These are phyloP conservation scores for Tetracladium maxilliforme DNA, from an alignment of 2,329 filamentous ascomycete species.

Conservation along the genomic window DNA sequence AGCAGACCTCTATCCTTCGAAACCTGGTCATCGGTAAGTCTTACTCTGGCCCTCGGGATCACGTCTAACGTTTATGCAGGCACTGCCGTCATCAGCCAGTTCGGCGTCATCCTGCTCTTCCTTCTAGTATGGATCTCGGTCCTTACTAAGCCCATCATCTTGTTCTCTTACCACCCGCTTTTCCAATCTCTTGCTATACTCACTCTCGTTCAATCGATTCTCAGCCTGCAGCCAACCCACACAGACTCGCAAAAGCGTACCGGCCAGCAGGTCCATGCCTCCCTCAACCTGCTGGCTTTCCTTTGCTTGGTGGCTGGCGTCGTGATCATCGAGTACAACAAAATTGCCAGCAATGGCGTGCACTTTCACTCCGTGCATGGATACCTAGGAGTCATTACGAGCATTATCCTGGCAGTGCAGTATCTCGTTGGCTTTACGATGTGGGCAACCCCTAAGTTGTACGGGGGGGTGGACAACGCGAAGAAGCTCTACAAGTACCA, in stretches of 20 bases:
- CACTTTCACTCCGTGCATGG: conserved; percentile 76
- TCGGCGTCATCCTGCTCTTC: conserved; percentile 60
- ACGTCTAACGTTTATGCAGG: conserved; percentile 32
- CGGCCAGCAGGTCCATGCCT: conserved; percentile 48
- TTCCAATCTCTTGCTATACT: conserved; percentile 53
- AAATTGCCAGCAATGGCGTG: conserved; percentile 46
- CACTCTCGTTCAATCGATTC: conserved; percentile 62
- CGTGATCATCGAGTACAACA: conserved; percentile 70
- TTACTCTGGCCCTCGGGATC: neutral
- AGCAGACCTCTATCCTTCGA: conserved; percentile 44
- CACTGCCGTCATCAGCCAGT: conserved; percentile 68
- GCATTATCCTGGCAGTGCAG: conserved; percentile 56
- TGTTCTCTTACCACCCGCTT: conserved; percentile 84
- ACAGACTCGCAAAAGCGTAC: conserved; percentile 56
- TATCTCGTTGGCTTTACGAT: conserved; percentile 69
- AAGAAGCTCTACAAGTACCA: conserved; percentile 88
- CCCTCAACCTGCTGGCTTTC: conserved; percentile 47
- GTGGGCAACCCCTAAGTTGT: conserved; percentile 60
- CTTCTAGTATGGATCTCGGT: conserved; percentile 67
- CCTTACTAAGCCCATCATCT: conserved; percentile 46
- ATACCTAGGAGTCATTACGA: conserved; percentile 66
- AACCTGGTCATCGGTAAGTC: conserved; percentile 61
- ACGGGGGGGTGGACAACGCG: conserved; percentile 65
- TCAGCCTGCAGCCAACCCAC: conserved; percentile 79
- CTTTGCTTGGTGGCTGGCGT: conserved; percentile 44